Evolutionary conservation across 352 stramenopile species (phyloP), one percentile per base, ranked within the genome.

Genomic region (Pythium folliculosum): DNA sequence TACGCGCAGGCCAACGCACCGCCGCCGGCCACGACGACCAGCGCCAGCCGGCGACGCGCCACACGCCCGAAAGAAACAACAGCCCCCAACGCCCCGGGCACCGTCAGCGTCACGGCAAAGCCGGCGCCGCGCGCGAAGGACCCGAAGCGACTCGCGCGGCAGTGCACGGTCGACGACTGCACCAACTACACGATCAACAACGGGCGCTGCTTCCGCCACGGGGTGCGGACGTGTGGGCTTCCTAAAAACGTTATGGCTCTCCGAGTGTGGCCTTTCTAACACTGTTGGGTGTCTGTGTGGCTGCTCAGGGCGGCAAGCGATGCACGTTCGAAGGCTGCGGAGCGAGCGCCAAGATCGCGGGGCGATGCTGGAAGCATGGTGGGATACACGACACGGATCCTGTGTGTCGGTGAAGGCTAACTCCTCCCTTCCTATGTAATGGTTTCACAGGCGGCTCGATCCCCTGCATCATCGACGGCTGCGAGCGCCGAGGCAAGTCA

Each of bases 311-410:
- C 17, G 77, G 73, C 23, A 86, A 86, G 66, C 71, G 77, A 30
- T 86, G 77, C 43, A 70, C 61, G 0, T 38, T 71, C 14, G 65
- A 77, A 60, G 77, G 73, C 43, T 86, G 77, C 57, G 60, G 58
- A 2, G 66, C 61, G 7, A 76, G 72, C 32, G 72, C 77, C 60
- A 83, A 86, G 63, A 51, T 75, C 30, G 48, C 56, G 5, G 76
- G 76, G 1, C 64, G 79, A 30, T 86, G 78, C 62, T 86, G 78
- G 78, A 77, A 74, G n/a, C 78, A 86, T 40, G 78, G 78, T 71
- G 44, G 30, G 25, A n/a, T 54, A 19, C 37, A 21, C 4, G 21
- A 37, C 14, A 54, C 48, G 23, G n/a, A n/a, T n/a, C n/a, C n/a
- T n/a, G n/a, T n/a, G n/a, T n/a, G n/a, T n/a, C n/a, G 4, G 22